A percentile compares a stretch with the other conserved stretches of the same genome.
Evolutionary conservation across 306 rosid genomes (phyloP).

Genomic region (Glycine tomentella): DNA sequence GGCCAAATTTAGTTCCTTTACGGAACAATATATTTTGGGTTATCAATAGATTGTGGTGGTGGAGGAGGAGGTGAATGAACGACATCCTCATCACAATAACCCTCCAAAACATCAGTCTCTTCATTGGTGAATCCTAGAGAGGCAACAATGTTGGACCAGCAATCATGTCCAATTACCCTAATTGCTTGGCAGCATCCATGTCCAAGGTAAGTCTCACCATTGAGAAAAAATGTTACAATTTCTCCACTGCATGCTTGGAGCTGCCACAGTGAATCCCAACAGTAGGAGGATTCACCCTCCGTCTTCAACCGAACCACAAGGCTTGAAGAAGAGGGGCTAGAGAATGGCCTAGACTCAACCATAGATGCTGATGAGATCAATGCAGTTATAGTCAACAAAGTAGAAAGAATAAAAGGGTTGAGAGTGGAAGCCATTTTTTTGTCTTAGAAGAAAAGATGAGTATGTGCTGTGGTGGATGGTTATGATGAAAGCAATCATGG

Average conservation of each 20-base stretch:
- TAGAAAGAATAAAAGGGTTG: not conserved
- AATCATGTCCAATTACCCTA: conserved; percentile 13
- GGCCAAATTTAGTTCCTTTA: not conserved
- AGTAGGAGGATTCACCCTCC: not conserved
- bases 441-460: not conserved
- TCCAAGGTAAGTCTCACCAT: conserved; percentile 7
- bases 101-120: conserved; percentile 13
- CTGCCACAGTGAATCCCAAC: conserved; percentile 12
- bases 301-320: not conserved
- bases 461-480: not conserved
- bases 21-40: not conserved
- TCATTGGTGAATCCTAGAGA: conserved; percentile 21
- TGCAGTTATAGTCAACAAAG: not conserved
- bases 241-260: conserved; percentile 23
- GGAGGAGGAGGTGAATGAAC: not conserved
- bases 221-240: conserved; percentile 9
- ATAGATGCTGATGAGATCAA: conserved; percentile 5
- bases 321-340: not conserved
- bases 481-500: too few species aligned
- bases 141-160: conserved; percentile 17
- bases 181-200: not conserved
- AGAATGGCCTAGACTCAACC: not conserved
- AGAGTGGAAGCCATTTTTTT: not conserved
- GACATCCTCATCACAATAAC: not conserved
- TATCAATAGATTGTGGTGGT: not conserved